Evolutionary conservation across 2,329 filamentous ascomycete genomes (phyloP), one percentile per base, ranked within the genome.

Genomic region (Cladophialophora yegresii): DNA sequence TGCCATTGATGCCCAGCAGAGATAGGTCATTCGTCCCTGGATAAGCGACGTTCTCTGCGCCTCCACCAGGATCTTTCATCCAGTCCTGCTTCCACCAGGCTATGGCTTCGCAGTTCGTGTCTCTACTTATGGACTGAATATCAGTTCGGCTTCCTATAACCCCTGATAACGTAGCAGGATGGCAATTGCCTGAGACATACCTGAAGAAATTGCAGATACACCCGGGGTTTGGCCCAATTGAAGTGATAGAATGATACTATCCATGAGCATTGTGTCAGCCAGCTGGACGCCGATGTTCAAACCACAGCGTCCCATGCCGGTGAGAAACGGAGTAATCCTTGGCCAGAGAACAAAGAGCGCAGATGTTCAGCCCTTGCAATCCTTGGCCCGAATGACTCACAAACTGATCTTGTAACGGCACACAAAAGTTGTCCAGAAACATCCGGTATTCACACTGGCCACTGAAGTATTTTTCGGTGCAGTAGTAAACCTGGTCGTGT

Each of bases 21-120:
- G 54, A 58, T n/a, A 64, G 20, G 23, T 64, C 62, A 9, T 51
- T 43, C 23, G 47, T 60, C 5, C 62, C 56, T 20, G 62, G 62
- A 33, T 64, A 60, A 8, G 62, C 40, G 28, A 60, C 47, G 22
- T 59, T 28, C 23, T 49, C 30, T 23, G 33, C 9, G 12, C 28
- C 45, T 26, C 61, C 36, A 43, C 45, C 49, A 32, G 58, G 58
- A 28, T 53, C 7, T 16, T 45, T 55, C 50, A 51, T 62, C 49
- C 30, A 45, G 26, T 62, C 63, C 12, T 66, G 47, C 23, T 50
- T 50, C 47, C 22, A 50, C 47, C 22, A 50, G 4, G 47, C 47
- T 22, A 50, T 50, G 22, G 26, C 47, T 50, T 50, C 47, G 47
- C 47, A 50, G 13, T 4, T 28, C 13, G 1, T 26, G 47, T 50